Percentiles rank a stretch among this genome's conserved stretches.
phyloP scores from a whole-genome alignment of 768 basidiomycete species.

The Boletus bicolor region DNA sequence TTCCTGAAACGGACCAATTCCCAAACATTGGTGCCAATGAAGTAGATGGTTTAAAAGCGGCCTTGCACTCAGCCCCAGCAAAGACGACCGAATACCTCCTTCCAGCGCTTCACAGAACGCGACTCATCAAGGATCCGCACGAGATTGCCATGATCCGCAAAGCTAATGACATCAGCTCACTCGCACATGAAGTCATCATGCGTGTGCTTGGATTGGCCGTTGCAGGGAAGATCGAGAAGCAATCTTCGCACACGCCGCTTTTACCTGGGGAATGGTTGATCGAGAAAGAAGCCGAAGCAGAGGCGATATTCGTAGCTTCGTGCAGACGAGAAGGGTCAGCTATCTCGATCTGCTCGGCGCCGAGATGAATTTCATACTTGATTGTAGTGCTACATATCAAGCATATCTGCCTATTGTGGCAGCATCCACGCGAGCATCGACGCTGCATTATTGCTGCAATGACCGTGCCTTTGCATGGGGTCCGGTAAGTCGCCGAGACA shows the following conservation, averaged over 20 bases:
- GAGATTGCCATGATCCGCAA: slow-evolving; percentile 75
- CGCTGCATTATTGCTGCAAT: slow-evolving; percentile 94
- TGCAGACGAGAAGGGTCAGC: slow-evolving; percentile 85
- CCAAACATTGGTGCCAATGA: slow-evolving; percentile 8
- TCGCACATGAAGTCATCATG: slow-evolving; percentile 93
- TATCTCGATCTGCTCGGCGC: not conserved
- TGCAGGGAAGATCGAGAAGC: slow-evolving; percentile 49
- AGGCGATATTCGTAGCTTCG: slow-evolving; percentile 88
- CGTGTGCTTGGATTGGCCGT: slow-evolving; percentile 77
- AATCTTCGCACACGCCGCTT: slow-evolving; percentile 41
- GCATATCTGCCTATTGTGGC: slow-evolving; percentile 95
- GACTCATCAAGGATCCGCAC: slow-evolving; percentile 69
- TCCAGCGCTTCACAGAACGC: slow-evolving; percentile 72
- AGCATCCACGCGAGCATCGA: slow-evolving; percentile 79
- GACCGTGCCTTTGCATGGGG: slow-evolving; percentile 86
- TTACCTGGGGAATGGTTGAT: slow-evolving; percentile 85
- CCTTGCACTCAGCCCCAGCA: not conserved
- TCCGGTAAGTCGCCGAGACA: slow-evolving; percentile 56
- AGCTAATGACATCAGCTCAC: slow-evolving; percentile 83
- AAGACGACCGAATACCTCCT: slow-evolving; percentile 52
- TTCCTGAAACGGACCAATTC: slow-evolving; percentile 41
- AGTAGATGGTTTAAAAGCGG: slow-evolving; percentile 7
- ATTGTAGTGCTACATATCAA: slow-evolving; percentile 69
- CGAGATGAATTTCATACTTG: not conserved
- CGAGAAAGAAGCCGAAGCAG: slow-evolving; percentile 89